Conservation (phyloP, 2,329 filamentous ascomycete genomes). For the Fusarium humuli region DNA sequence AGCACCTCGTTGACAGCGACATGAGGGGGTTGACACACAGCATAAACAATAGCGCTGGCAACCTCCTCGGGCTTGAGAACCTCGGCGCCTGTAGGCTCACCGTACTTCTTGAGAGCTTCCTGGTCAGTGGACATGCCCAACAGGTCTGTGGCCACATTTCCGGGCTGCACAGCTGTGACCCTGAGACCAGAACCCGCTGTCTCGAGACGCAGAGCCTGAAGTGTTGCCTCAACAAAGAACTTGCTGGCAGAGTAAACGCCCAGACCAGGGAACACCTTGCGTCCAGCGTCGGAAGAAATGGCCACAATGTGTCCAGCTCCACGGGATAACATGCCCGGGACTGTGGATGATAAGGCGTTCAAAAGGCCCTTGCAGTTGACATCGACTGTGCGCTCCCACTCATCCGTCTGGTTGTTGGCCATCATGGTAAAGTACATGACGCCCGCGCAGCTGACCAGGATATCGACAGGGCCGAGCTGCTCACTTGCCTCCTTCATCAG, state of each 20-base stretch:
- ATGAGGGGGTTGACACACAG: slow-evolving; percentile 78
- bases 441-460: slow-evolving; percentile 82
- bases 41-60: slow-evolving; percentile 78
- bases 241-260: slow-evolving; percentile 87
- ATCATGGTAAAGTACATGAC: slow-evolving; percentile 94
- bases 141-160: slow-evolving; percentile 80
- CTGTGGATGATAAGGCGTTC: slow-evolving; percentile 75
- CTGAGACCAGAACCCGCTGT: slow-evolving; percentile 78
- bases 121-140: slow-evolving; percentile 79
- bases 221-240: slow-evolving; percentile 85
- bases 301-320: slow-evolving; percentile 79
- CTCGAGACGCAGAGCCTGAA: slow-evolving; percentile 80
- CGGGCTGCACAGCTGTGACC: slow-evolving; percentile 81
- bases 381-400: slow-evolving; percentile 86
- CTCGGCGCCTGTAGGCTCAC: slow-evolving; percentile 79
- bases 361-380: slow-evolving; percentile 88
- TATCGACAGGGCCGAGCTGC: slow-evolving; percentile 78
- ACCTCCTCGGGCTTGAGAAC: slow-evolving; percentile 80
- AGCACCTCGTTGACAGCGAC: slow-evolving; percentile 84
- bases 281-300: slow-evolving; percentile 84
- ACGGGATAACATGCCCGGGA: slow-evolving; percentile 78
- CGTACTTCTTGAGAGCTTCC: slow-evolving; percentile 83
- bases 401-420: slow-evolving; percentile 77
- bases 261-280: slow-evolving; percentile 83
- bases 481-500: slow-evolving; percentile 70